Evolutionary conservation across 2,329 filamentous ascomycete species (phyloP), one percentile per base, ranked within the genome.

Genomic region (Cercospora sesami): DNA sequence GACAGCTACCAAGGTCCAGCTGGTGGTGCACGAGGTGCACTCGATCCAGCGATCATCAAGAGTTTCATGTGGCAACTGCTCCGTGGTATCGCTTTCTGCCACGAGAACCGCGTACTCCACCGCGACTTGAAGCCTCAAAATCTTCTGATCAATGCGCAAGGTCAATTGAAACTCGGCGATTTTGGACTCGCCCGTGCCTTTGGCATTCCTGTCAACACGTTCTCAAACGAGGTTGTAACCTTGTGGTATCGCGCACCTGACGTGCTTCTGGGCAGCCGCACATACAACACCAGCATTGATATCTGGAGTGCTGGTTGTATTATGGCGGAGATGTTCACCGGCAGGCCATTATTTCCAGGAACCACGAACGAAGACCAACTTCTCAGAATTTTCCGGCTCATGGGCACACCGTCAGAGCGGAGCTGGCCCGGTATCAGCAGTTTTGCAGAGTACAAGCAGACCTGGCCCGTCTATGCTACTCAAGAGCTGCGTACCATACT

Each of bases 321-420:
- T 84, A 98, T 99, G 95, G 95, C 95, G 9, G 95, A 99, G 82
- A 97, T 99, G 93, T 98, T 96, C 80, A 97, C 94, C 0, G 95
- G 95, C 4, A 88, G 95, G 18, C 95, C 95, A 0, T 86, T 99
- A 6, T 99, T 99, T 83, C 95, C 95, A 0, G 95, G 95, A 67
- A 99, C 95, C 1, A 97, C 95, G 42, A 99, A 99, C 79, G 95
- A 99, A 80, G 95, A 99, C 78, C 95, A 99, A 80, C 89, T 98
- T 62, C 87, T 96, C 71, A 93, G 96, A 79, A 99, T 99, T 80
- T 99, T 99, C 86, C 89, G 95, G 68, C 90, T 99, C 69, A 99
- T 99, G 95, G 95, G 95, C 69, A 99, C 95, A 0, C 95, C 95
- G 0, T 96, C 92, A 0, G 95, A 99, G 80, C 89, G 93, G 55